These are phyloP conservation scores for Colletotrichum endophyticum DNA, from an alignment of 2,329 filamentous ascomycete species.

Conservation along the genomic window DNA sequence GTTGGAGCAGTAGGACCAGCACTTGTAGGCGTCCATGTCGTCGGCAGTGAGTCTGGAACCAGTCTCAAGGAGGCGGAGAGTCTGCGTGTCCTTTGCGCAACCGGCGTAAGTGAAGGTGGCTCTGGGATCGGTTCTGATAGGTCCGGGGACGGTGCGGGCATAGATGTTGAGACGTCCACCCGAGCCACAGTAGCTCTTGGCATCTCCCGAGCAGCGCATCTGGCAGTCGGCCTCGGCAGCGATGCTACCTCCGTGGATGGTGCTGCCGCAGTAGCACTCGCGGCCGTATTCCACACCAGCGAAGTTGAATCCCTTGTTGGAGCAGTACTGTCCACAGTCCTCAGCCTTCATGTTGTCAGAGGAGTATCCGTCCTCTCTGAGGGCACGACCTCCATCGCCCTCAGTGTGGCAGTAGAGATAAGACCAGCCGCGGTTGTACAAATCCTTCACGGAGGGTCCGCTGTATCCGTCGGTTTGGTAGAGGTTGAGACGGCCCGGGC, in stretches of 20 bases:
- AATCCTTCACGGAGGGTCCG: not conserved
- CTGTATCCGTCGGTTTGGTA: conserved; percentile 30
- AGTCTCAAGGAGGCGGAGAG: conserved; percentile 38
- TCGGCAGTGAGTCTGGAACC: conserved; percentile 44
- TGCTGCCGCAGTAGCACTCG: conserved; percentile 46
- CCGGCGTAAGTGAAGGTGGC: conserved; percentile 37
- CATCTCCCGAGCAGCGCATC: conserved; percentile 44
- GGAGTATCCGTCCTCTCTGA: conserved; percentile 31
- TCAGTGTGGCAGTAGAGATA: conserved; percentile 4
- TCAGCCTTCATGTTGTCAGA: conserved; percentile 38
- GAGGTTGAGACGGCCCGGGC: conserved; percentile 35
- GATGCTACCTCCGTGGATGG: conserved; percentile 27
- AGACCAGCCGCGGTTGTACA: not conserved
- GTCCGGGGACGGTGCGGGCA: not conserved
- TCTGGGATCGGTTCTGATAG: not conserved
- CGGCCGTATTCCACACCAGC: conserved; percentile 50
- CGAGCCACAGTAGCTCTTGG: conserved; percentile 42
- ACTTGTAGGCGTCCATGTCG: conserved; percentile 50
- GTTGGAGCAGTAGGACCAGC: conserved; percentile 51
- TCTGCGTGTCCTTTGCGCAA: conserved; percentile 45
- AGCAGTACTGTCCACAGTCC: conserved; percentile 42
- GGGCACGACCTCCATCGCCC: conserved; percentile 26
- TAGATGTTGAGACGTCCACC: conserved; percentile 40
- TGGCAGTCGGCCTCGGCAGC: conserved; percentile 35
- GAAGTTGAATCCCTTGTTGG: conserved; percentile 40